Evolutionary conservation across 1,139 yeast species (phyloP).

Genomic region (Taphrina wiesneri): DNA sequence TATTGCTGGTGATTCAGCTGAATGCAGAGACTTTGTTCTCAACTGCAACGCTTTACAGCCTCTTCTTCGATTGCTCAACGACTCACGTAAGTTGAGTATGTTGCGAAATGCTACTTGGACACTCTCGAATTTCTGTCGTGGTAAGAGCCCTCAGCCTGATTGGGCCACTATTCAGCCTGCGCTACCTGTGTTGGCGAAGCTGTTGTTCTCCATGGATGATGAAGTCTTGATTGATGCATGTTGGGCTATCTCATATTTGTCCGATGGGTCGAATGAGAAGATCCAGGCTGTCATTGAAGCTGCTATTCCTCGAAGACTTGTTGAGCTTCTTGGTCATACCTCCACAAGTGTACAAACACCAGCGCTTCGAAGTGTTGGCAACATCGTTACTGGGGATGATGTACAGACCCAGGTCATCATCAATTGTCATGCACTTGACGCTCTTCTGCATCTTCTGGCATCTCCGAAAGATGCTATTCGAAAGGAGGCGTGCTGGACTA

Average conservation of each 20-base stretch:
- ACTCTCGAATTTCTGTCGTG: slow-evolving; percentile 91
- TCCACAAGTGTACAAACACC: slow-evolving; percentile 92
- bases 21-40: slow-evolving; percentile 84
- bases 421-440: slow-evolving; percentile 87
- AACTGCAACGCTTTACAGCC: slow-evolving; percentile 87
- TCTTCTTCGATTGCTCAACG: slow-evolving; percentile 71
- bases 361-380: slow-evolving; percentile 94
- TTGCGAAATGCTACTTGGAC: slow-evolving; percentile 99
- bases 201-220: slow-evolving; percentile 84
- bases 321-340: slow-evolving; percentile 71
- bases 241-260: slow-evolving; percentile 95
- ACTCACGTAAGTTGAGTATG: slow-evolving; percentile 74
- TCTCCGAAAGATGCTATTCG: slow-evolving; percentile 89
- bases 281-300: slow-evolving; percentile 97
- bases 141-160: slow-evolving; percentile 93
- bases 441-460: slow-evolving; percentile 73
- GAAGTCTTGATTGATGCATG: slow-evolving; percentile 96
- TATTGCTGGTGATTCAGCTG: slow-evolving; percentile 95
- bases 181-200: slow-evolving; percentile 85
- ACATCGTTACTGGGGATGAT: slow-evolving; percentile 96
- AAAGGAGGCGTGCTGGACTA: slow-evolving; percentile 98
- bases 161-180: slow-evolving; percentile 84
- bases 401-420: slow-evolving; percentile 92
- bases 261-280: slow-evolving; percentile 89
- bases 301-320: slow-evolving; percentile 90